phyloP scores from a whole-genome alignment of 1,284 basidiomycete genomes.

The Laetiporus sulphureus region DNA sequence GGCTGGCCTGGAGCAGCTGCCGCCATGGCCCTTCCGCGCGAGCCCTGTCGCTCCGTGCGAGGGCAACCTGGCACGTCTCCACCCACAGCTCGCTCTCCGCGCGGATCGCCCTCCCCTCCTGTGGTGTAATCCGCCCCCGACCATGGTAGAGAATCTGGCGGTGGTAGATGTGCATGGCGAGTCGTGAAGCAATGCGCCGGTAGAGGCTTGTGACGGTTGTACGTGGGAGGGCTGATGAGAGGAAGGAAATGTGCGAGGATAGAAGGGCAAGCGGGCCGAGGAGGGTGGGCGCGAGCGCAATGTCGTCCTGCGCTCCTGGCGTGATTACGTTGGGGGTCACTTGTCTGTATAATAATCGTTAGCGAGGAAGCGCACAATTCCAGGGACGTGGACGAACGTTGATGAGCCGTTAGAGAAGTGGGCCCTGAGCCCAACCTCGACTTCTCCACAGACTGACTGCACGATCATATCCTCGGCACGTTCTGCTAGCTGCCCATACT shows the following conservation, averaged over 20 bases:
- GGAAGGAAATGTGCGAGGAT: conserved; percentile 63
- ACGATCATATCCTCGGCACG: conserved; percentile 85
- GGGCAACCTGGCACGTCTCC: conserved; percentile 58
- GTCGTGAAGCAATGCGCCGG: conserved; percentile 55
- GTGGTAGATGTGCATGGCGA: conserved; percentile 73
- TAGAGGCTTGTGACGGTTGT: conserved; percentile 55
- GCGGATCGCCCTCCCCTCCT: conserved; percentile 49
- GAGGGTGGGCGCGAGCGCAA: conserved; percentile 58
- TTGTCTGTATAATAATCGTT: conserved; percentile 18
- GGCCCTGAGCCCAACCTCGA: conserved; percentile 64
- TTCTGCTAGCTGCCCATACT: conserved; percentile 53
- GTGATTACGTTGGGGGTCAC: conserved; percentile 14
- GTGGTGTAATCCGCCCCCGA: conserved; percentile 44
- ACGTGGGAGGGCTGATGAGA: conserved; percentile 55
- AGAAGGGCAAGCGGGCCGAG: conserved; percentile 67
- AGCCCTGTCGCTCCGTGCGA: conserved; percentile 28
- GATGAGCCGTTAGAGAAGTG: conserved; percentile 35
- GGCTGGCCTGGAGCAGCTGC: conserved; percentile 58
- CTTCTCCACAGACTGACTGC: conserved; percentile 72
- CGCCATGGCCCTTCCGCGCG: conserved; percentile 61
- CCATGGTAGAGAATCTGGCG: conserved; percentile 78
- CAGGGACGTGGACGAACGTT: conserved; percentile 10
- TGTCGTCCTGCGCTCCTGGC: conserved; percentile 30
- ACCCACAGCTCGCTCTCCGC: conserved; percentile 76
- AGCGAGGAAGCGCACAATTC: neutral